A percentile compares a stretch with the other conserved stretches of the same genome.
Conservation (phyloP, 768 basidiomycete genomes). For the Nidularia pulvinata region DNA sequence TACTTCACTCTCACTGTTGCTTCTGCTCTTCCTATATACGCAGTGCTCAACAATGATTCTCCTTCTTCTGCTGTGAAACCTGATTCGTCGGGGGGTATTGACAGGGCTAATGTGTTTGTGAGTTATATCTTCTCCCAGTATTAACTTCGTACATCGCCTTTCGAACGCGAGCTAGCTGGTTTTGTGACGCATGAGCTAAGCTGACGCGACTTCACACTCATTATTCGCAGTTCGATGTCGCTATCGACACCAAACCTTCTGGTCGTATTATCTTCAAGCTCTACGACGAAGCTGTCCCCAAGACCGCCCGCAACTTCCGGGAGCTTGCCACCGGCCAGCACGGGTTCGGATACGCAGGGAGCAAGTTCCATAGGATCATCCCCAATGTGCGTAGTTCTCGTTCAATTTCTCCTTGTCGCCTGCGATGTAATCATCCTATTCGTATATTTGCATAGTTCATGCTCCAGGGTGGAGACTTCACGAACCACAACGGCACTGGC, state of each 20-base stretch:
- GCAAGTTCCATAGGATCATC: slow-evolving; percentile 74
- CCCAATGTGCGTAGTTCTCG: slow-evolving; percentile 43
- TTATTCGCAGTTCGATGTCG: slow-evolving; percentile 55
- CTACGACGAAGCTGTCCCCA: slow-evolving; percentile 82
- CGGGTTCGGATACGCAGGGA: slow-evolving; percentile 72
- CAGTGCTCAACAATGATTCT: slow-evolving; percentile 23
- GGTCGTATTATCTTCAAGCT: slow-evolving; percentile 85
- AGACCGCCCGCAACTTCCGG: slow-evolving; percentile 81
- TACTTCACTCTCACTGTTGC: slow-evolving; percentile 27
- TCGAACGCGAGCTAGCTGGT: too few species aligned
- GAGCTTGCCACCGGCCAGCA: slow-evolving; percentile 69
- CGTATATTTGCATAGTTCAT: slow-evolving; percentile 51
- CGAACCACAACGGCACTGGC: slow-evolving; percentile 71
- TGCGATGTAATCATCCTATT: background rate
- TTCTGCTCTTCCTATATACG: slow-evolving; percentile 22
- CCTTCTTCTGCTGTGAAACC: slow-evolving; percentile 5
- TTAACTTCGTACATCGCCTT: background rate
- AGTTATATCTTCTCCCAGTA: slow-evolving; percentile 5
- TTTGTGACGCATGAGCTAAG: too few species aligned
- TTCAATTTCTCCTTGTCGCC: background rate
- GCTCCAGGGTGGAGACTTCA: slow-evolving; percentile 90
- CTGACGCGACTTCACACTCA: background rate
- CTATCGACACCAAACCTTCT: slow-evolving; percentile 55
- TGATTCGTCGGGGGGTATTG: slow-evolving; percentile 4
- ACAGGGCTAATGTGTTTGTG: slow-evolving; percentile 38